Percentiles rank a stretch among this genome's conserved stretches.
Conservation (phyloP, 2,329 filamentous ascomycete genomes). For the Alternaria angustiovoidea region DNA sequence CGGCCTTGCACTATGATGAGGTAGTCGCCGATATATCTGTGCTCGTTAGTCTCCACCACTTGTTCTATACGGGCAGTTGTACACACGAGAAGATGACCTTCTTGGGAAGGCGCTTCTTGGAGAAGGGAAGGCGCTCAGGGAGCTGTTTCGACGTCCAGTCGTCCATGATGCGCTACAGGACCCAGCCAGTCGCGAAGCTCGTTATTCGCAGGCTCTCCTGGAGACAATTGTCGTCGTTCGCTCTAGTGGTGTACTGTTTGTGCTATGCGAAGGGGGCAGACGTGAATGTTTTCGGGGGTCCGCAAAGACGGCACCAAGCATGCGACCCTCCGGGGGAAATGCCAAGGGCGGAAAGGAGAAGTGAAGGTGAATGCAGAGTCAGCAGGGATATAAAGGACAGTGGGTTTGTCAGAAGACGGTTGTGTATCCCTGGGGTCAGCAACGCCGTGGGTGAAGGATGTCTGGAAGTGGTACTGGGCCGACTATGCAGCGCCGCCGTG, state of each 20-base stretch:
- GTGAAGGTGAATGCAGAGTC: slow-evolving; percentile 10
- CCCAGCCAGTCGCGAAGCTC: slow-evolving; percentile 18
- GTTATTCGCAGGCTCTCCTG: neutral
- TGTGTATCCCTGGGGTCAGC: slow-evolving; percentile 18
- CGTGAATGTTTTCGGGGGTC: slow-evolving; percentile 18
- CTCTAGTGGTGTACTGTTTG: neutral
- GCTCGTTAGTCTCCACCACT: slow-evolving; percentile 27
- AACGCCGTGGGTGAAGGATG: slow-evolving; percentile 21
- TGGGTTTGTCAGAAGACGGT: slow-evolving; percentile 14
- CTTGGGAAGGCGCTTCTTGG: slow-evolving; percentile 60
- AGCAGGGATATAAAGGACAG: slow-evolving; percentile 20
- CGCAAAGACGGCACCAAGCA: slow-evolving; percentile 31
- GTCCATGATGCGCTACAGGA: slow-evolving; percentile 43
- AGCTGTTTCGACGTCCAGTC: slow-evolving; percentile 48
- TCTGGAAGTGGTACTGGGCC: slow-evolving; percentile 10
- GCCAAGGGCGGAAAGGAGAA: slow-evolving; percentile 30
- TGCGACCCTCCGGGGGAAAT: slow-evolving; percentile 41
- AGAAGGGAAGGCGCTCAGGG: slow-evolving; percentile 61
- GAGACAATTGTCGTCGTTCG: neutral
- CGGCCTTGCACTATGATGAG: slow-evolving; percentile 63
- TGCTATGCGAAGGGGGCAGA: neutral
- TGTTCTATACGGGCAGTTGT: slow-evolving; percentile 1
- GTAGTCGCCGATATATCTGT: slow-evolving; percentile 66
- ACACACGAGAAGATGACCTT: slow-evolving; percentile 63
- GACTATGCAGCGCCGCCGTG: slow-evolving; percentile 3